Evolutionary conservation across 1,284 basidiomycete genomes (phyloP).

Genomic region (Tylopilus orsonianus): DNA sequence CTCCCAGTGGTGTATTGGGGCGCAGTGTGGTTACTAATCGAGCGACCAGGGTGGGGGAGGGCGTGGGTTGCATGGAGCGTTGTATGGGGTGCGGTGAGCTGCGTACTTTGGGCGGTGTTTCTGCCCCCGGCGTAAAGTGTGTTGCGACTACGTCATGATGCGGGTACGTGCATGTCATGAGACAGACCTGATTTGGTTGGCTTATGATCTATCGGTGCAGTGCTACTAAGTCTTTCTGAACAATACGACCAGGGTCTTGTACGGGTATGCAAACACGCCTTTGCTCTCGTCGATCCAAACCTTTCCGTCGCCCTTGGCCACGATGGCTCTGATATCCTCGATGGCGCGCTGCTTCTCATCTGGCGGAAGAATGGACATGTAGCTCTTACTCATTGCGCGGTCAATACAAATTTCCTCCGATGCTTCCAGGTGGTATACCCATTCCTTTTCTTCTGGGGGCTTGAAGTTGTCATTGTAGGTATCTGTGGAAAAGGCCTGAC

Average conservation of each 20-base stretch:
- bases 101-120: slow-evolving; percentile 85
- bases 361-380: slow-evolving; percentile 58
- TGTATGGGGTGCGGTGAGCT: slow-evolving; percentile 70
- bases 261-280: slow-evolving; percentile 55
- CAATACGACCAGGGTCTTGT: slow-evolving; percentile 48
- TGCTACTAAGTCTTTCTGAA: slow-evolving; percentile 42
- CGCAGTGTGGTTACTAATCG: slow-evolving; percentile 61
- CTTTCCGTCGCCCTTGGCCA: slow-evolving; percentile 44
- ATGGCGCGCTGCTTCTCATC: slow-evolving; percentile 53
- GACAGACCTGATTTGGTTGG: too few relatives aligned
- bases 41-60: slow-evolving; percentile 44
- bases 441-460: slow-evolving; percentile 52
- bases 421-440: slow-evolving; percentile 47
- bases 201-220: not conserved
- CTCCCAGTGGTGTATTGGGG: slow-evolving; percentile 88
- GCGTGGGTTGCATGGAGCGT: slow-evolving; percentile 73
- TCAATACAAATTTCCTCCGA: slow-evolving; percentile 55
- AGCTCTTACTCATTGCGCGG: slow-evolving; percentile 72
- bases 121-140: slow-evolving; percentile 79
- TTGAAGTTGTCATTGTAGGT: slow-evolving; percentile 55
- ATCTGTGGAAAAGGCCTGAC: slow-evolving; percentile 55
- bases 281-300: slow-evolving; percentile 49
- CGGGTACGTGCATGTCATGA: not conserved
- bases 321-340: slow-evolving; percentile 48
- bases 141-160: too few relatives aligned